phyloP scores from a whole-genome alignment of 345 rosid species.

The Alliaria petiolata region DNA sequence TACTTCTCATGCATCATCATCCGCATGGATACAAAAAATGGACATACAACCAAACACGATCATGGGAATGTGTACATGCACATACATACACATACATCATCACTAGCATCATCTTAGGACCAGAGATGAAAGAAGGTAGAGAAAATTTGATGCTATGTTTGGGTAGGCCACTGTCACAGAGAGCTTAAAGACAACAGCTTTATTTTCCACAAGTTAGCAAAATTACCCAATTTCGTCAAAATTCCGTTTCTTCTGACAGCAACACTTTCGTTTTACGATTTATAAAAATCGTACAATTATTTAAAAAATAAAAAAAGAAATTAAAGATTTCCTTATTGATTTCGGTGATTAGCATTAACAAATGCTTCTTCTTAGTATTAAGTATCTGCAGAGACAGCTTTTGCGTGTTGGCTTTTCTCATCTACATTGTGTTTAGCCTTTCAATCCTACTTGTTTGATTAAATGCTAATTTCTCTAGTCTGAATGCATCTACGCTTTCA shows the following conservation, averaged over 20 bases:
- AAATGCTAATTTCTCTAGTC: slow-evolving; percentile 1
- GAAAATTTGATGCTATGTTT: slow-evolving; percentile 25
- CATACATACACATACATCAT: slow-evolving; percentile 6
- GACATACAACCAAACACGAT: background rate
- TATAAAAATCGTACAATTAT: background rate
- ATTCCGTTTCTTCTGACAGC: slow-evolving; percentile 32
- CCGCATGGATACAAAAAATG: background rate
- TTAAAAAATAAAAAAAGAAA: background rate
- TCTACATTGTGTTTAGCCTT: slow-evolving; percentile 21
- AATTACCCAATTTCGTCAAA: slow-evolving; percentile 26
- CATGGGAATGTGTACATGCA: background rate
- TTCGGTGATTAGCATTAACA: background rate
- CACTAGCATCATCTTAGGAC: background rate
- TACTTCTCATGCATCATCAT: slow-evolving; percentile 8
- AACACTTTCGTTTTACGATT: slow-evolving; percentile 19
- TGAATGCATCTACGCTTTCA: slow-evolving; percentile 2
- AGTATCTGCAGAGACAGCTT: background rate
- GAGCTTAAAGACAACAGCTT: slow-evolving; percentile 27
- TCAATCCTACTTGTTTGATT: background rate
- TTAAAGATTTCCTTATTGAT: background rate
- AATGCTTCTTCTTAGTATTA: background rate
- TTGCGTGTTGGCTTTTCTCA: slow-evolving; percentile 29
- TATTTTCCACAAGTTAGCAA: slow-evolving; percentile 21
- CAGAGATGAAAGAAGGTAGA: background rate
- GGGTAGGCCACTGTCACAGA: slow-evolving; percentile 26